Conservation (phyloP, 2,329 filamentous ascomycete species). For the Cordyceps pruinosa region DNA sequence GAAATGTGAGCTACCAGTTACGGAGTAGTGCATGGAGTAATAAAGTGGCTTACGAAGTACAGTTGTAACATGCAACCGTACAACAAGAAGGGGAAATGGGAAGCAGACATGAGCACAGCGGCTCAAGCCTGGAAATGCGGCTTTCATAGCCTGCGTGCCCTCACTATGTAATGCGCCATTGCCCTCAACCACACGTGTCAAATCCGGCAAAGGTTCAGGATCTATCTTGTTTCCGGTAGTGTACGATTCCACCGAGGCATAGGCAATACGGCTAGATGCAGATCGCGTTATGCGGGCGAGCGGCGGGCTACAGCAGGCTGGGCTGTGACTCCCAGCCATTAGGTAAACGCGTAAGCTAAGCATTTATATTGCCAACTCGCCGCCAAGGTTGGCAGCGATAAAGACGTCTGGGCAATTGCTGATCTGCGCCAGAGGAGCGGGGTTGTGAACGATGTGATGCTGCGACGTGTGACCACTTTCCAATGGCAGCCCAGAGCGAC, state of each 20-base stretch:
- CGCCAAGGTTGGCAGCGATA: neutral
- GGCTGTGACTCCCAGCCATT: neutral
- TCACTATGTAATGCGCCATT: too few relatives aligned
- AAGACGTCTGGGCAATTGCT: neutral
- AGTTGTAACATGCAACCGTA: too few relatives aligned
- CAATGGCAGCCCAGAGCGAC: neutral
- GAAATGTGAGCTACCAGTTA: too few relatives aligned
- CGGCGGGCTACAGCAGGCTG: neutral
- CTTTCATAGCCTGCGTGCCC: too few relatives aligned
- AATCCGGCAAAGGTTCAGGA: neutral
- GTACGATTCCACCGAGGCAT: neutral
- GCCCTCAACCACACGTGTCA: too few relatives aligned
- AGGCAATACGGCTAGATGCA: neutral
- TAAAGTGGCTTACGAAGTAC: too few relatives aligned
- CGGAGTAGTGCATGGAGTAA: too few relatives aligned
- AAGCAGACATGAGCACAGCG: too few relatives aligned
- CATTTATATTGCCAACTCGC: too few relatives aligned
- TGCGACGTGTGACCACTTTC: constrained; percentile 3
- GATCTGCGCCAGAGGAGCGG: neutral
- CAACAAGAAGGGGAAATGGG: too few relatives aligned
- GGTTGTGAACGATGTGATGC: constrained; percentile 1
- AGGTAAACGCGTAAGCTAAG: neutral
- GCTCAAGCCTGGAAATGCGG: too few relatives aligned
- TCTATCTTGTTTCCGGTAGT: neutral
- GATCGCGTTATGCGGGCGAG: neutral